A percentile compares a stretch with the other conserved stretches of the same genome.
Conservation (phyloP, 345 rosid genomes). For the Eutrema heterophyllum region DNA sequence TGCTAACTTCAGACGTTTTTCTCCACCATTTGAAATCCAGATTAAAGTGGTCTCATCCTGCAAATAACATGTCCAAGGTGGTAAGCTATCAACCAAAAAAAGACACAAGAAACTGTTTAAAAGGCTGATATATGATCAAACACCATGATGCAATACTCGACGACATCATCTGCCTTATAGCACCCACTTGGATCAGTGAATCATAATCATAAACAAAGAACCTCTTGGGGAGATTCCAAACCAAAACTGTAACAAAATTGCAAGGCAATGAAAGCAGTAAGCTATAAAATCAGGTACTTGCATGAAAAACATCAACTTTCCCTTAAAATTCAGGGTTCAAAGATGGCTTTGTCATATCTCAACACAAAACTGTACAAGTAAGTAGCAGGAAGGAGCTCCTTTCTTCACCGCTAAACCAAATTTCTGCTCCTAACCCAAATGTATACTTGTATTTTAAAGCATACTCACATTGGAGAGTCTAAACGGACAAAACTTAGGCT, state of each 20-base stretch:
- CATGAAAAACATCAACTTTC: background rate
- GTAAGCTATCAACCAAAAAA: background rate
- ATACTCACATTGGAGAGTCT: conserved; percentile 84
- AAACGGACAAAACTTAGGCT: conserved; percentile 86
- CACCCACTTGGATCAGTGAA: background rate
- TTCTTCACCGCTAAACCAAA: background rate
- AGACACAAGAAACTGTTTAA: background rate
- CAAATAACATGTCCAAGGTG: conserved; percentile 23
- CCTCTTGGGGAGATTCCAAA: background rate
- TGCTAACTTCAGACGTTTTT: conserved; percentile 78
- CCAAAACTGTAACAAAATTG: background rate
- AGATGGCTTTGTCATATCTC: background rate
- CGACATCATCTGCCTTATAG: background rate
- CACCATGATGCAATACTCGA: background rate
- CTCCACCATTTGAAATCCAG: conserved; percentile 81
- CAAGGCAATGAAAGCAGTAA: background rate
- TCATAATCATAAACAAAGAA: background rate
- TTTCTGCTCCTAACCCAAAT: background rate
- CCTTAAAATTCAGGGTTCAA: background rate
- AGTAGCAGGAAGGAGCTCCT: background rate
- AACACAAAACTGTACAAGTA: background rate
- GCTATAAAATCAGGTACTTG: background rate
- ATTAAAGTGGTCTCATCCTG: conserved; percentile 94
- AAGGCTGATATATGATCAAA: background rate
- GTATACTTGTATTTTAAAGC: background rate